Base-by-base conservation (phyloP, 2,329 filamentous ascomycete species). In the Lasiodiplodia sp. region DNA sequence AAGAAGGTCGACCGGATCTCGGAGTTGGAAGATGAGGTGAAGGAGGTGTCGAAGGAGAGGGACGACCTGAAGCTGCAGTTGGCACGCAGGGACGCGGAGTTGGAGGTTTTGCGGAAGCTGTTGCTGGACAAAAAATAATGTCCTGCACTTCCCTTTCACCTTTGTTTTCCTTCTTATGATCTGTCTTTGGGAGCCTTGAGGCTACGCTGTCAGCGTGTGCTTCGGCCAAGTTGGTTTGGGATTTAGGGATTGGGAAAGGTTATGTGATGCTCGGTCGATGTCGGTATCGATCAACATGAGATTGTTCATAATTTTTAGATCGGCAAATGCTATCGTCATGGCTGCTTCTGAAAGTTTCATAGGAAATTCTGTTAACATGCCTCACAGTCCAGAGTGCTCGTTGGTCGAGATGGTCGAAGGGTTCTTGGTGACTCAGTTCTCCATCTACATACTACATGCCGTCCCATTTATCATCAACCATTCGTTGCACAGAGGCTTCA, bases 1-100 rank as follows among this genome's bases (percentile, higher is more conserved):
- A 91, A 90, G 77, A 87, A 89, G 56, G 84, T 92, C 40, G 89
- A 92, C 73, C 87, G 89, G 70, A 87, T 91, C 77, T 80, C 79
- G 31, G 86, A 87, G 70, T 83, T 92, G 38, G 89, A 92, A 77
- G 77, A 80, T 10, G 85, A 87, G 23, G 80, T 92, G 52, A 85
- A 84, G 57, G 83, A 86, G 53, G 85, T 89, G 74, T 86, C 86
- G 69, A 78, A 83, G 58, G 90, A 92, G 74, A 81, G 89, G 21
- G 89, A 92, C 73, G 88, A 87, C 18, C 77, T 92, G 72, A 86
- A 85, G 67, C 79, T 92, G 66, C 84, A 86, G 70, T 84, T 91
- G 69, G 89, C 88, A 11, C 82, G 88, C 73, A 83, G 88, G 66
- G 89, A 92, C 77, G 89, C 89, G 3, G 89, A 92, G 79, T 84